Evolutionary conservation across 192 early-diverging fungal genomes (phyloP).

Genomic region (Lunasporangiospora selenospora): DNA sequence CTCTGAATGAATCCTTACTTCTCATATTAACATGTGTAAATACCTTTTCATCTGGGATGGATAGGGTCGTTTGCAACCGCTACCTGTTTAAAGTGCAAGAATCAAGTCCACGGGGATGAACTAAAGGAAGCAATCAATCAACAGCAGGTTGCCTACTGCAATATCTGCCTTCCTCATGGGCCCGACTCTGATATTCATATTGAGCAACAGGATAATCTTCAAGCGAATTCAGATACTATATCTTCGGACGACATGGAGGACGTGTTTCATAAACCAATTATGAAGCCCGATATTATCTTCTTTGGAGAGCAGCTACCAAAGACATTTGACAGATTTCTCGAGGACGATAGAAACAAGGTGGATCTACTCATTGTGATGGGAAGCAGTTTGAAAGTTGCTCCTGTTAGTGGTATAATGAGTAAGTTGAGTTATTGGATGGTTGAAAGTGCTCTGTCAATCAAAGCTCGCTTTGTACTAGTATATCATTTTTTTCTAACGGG

Average conservation of each 20-base stretch:
- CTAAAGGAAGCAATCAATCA: constrained; percentile 83
- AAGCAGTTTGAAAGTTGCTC: constrained; percentile 93
- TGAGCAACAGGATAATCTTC: constrained; percentile 7
- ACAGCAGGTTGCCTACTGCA: constrained; percentile 79
- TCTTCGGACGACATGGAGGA: constrained; percentile 61
- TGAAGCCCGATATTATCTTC: constrained; percentile 98
- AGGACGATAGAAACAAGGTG: constrained; percentile 73
- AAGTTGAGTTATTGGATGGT: constrained; percentile 1
- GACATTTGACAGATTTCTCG: constrained; percentile 77
- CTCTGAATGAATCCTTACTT: not conserved
- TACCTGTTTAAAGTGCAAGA: constrained; percentile 85
- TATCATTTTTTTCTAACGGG: not conserved
- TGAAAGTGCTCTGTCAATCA: not conserved
- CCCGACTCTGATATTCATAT: constrained; percentile 5
- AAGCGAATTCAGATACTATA: constrained; percentile 53
- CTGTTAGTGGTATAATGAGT: constrained; percentile 91
- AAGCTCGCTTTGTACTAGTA: too few relatives aligned
- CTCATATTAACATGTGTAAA: too few relatives aligned
- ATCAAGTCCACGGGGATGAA: constrained; percentile 75
- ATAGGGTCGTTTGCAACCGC: constrained; percentile 95
- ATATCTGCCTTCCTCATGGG: constrained; percentile 64
- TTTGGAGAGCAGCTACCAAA: constrained; percentile 94
- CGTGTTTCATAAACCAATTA: constrained; percentile 54
- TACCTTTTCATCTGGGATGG: too few relatives aligned
- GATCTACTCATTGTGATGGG: constrained; percentile 97